phyloP scores from a whole-genome alignment of 139 green algal genomes.

The Volvox africanus region DNA sequence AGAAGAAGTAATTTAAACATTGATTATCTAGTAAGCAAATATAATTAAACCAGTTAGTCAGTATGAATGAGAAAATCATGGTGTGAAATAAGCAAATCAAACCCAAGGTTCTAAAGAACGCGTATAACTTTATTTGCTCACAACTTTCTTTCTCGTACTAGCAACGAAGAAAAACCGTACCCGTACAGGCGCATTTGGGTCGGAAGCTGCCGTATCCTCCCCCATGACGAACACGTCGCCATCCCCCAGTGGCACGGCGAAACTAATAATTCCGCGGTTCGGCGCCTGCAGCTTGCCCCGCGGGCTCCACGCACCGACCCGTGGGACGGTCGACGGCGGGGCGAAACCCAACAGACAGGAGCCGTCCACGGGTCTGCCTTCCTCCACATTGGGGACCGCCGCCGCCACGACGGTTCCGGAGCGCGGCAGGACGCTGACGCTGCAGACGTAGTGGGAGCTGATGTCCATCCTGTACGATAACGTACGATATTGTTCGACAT shows the following conservation, averaged over 20 bases:
- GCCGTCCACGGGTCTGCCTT: neutral
- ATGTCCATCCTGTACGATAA: conserved; percentile 35
- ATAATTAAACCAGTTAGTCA: no score
- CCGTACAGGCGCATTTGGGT: neutral
- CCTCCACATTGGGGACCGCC: neutral
- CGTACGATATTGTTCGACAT: neutral
- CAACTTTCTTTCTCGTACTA: no score
- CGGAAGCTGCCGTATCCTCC: neutral
- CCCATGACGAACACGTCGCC: neutral
- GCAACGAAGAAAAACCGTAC: no score
- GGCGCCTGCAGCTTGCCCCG: neutral
- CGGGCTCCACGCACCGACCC: neutral
- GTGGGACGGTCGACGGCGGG: neutral
- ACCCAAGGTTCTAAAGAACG: no score
- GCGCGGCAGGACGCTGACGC: conserved; percentile 66
- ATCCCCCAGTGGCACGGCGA: neutral
- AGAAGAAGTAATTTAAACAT: no score
- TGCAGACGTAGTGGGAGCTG: conserved; percentile 64
- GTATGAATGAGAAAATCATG: no score
- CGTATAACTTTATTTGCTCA: no score
- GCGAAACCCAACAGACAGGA: neutral
- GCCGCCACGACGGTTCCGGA: conserved; percentile 61
- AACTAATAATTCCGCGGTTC: conserved; percentile 9
- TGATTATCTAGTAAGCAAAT: no score
- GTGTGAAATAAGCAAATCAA: no score